These are phyloP conservation scores for Aschersonia sp. DNA, from an alignment of 2,329 filamentous ascomycete species.

Conservation along the genomic window DNA sequence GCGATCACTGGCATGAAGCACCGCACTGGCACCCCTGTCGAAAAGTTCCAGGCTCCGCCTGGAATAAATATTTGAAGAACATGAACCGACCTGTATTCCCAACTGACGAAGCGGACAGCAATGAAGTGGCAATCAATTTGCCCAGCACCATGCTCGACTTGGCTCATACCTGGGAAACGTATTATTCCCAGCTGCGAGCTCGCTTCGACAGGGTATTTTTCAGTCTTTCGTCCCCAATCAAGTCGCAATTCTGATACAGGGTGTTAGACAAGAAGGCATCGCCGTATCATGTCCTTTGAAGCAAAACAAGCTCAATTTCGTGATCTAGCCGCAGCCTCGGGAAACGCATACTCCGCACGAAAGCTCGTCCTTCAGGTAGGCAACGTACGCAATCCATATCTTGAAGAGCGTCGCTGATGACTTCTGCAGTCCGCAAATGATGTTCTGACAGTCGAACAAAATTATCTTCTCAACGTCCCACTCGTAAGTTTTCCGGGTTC, in stretches of 20 bases:
- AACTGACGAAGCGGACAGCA: neutral
- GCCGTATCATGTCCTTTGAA: neutral
- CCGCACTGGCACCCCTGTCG: slow-evolving; percentile 9
- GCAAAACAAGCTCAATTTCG: neutral
- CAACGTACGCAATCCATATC: neutral
- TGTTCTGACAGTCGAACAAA: slow-evolving; percentile 1
- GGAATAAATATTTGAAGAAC: slow-evolving; percentile 12
- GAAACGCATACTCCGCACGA: neutral
- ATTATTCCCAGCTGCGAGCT: slow-evolving; percentile 2
- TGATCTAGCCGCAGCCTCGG: neutral
- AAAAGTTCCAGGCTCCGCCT: slow-evolving; percentile 9
- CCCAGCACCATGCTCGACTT: slow-evolving; percentile 1
- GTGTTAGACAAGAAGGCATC: neutral
- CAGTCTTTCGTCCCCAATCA: neutral
- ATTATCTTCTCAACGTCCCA: slow-evolving; percentile 2
- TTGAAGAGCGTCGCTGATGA: slow-evolving; percentile 1
- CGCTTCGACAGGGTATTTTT: slow-evolving; percentile 4
- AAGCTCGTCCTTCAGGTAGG: slow-evolving; percentile 1
- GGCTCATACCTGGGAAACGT: neutral
- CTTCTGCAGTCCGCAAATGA: slow-evolving; percentile 1
- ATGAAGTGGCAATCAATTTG: neutral
- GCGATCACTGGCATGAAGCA: slow-evolving; percentile 4
- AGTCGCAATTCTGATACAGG: neutral
- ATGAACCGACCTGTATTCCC: slow-evolving; percentile 3
- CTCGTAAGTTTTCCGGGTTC: slow-evolving; percentile 2